phyloP scores from a whole-genome alignment of 371 early-diverging fungal genomes.

The Apophysomyces ossiformis region DNA sequence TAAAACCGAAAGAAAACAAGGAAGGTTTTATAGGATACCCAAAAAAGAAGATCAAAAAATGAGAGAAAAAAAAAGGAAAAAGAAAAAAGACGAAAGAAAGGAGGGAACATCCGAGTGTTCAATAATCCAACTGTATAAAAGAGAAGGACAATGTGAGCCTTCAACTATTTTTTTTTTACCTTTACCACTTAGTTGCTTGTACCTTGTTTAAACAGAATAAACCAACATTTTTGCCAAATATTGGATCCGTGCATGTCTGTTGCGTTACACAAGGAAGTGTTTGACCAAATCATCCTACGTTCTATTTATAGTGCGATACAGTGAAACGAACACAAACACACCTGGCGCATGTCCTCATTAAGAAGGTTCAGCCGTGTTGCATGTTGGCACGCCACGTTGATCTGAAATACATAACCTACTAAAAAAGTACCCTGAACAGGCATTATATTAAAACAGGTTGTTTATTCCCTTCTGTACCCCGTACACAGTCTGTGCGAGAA shows the following conservation, averaged over 20 bases:
- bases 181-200: neutral
- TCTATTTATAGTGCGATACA: slow-evolving; percentile 1
- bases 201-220: slow-evolving; percentile 2
- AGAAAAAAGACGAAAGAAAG: neutral
- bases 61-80: slow-evolving; percentile 10
- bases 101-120: neutral
- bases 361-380: too few relatives aligned
- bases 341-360: too few relatives aligned
- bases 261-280: neutral
- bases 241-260: slow-evolving; percentile 6
- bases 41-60: slow-evolving; percentile 7
- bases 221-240: slow-evolving; percentile 1
- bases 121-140: neutral
- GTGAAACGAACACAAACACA: neutral
- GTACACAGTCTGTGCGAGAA: neutral
- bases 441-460: too few relatives aligned
- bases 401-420: too few relatives aligned
- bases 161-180: neutral
- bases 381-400: too few relatives aligned
- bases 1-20: neutral
- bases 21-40: too few relatives aligned
- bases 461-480: neutral
- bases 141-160: neutral
- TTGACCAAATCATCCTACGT: slow-evolving; percentile 1
- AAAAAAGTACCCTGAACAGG: too few relatives aligned